Base-by-base conservation (phyloP, 176 grass and related monocot genomes). In the Guadua angustifolia region DNA sequence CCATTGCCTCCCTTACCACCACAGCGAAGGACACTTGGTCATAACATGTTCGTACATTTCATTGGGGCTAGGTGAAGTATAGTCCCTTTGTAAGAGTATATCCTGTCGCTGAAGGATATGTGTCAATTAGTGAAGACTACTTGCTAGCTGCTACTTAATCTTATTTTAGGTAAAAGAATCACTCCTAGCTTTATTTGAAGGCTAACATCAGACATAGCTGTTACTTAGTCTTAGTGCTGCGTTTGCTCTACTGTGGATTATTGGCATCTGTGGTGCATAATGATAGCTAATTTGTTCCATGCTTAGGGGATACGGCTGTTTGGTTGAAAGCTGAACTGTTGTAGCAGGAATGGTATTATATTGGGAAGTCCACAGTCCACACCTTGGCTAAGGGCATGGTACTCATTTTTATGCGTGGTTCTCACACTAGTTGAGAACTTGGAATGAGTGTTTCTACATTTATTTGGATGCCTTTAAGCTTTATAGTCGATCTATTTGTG, bases 1-100 rank as follows among this genome's bases (percentile, higher is more conserved):
- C n/a, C n/a, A n/a, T n/a, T n/a, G n/a, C n/a, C n/a, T n/a, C n/a
- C n/a, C n/a, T n/a, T n/a, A n/a, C n/a, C n/a, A n/a, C n/a, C n/a
- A n/a, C n/a, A n/a, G n/a, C n/a, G n/a, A n/a, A n/a, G n/a, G n/a
- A n/a, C n/a, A n/a, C n/a, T n/a, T n/a, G n/a, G n/a, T n/a, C n/a
- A n/a, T n/a, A n/a, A n/a, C n/a, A n/a, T n/a, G n/a, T 13, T 57
- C 79, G 3, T 80, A 64, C 21, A 83, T 71, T 5, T 88, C 53
- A 16, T 63, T 38, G 19, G 19, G 7, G 56, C 66, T 25, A 17
- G 18, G 36, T 64, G 15, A 65, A 38, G 15, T 56, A n/a, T 61
- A 42, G 35, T 55, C 15, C 36, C 6, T 53, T 15, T 81, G 3
- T 29, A 21, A 9, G 35, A 80, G 4, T 80, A 65, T 25, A 1